A percentile compares a stretch with the other conserved stretches of the same genome.
phyloP scores from a whole-genome alignment of 345 rosid genomes.

The Eucalyptus camaldulensis region DNA sequence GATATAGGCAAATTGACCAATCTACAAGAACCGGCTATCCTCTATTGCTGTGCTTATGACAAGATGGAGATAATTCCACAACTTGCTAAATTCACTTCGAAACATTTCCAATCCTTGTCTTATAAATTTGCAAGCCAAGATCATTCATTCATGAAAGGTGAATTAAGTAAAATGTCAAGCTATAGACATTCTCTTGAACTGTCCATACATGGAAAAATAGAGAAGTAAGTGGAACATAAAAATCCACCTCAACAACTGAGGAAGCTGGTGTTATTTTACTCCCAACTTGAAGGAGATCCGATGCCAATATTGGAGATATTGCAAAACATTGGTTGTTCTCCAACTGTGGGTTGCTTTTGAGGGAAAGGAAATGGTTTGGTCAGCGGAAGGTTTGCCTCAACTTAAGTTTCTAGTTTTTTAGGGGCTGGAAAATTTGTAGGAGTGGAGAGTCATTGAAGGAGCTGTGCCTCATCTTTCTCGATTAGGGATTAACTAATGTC shows the following conservation, averaged over 20 bases:
- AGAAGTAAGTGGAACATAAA: too few relatives aligned
- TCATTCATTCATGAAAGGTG: neutral
- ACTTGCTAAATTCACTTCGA: neutral
- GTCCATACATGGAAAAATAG: too few relatives aligned
- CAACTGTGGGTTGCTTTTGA: neutral
- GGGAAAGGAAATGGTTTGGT: constrained; percentile 19
- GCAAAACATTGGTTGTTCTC: too few relatives aligned
- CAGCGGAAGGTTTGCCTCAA: constrained; percentile 8
- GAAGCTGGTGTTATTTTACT: too few relatives aligned
- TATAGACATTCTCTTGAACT: neutral
- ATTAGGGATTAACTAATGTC: too few relatives aligned
- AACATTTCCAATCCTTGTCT: neutral
- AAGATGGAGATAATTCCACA: neutral
- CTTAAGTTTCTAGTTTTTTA: constrained; percentile 2
- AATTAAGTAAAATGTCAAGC: neutral
- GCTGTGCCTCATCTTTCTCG: constrained; percentile 10
- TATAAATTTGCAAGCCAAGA: neutral
- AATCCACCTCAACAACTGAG: too few relatives aligned
- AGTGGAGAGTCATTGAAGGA: constrained; percentile 17
- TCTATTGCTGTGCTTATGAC: too few relatives aligned
- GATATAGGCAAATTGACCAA: too few relatives aligned
- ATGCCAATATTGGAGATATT: too few relatives aligned
- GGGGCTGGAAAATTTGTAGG: constrained; percentile 3
- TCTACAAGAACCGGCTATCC: too few relatives aligned
- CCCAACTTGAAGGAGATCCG: too few relatives aligned